Base-by-base conservation (phyloP, 2,329 filamentous ascomycete species). In the Aspergillus oerlinghausenensis region DNA sequence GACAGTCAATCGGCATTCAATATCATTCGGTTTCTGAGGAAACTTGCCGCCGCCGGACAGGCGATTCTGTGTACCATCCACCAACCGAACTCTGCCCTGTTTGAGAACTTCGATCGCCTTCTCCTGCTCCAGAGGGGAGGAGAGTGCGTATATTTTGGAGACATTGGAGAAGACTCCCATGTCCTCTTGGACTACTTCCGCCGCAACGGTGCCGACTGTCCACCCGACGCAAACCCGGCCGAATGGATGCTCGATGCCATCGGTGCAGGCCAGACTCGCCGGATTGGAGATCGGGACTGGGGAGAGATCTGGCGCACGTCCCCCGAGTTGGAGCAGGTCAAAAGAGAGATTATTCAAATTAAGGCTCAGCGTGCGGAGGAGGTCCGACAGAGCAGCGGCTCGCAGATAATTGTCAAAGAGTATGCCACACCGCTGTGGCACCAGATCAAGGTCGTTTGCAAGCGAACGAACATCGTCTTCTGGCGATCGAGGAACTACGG, bases 401-500 rank as follows among this genome's bases (percentile, higher is more conserved):
- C 77, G 3, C 64, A 68, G 3, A 77, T 80, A 0, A 73, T 82
- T 4, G 84, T 92, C 61, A 85, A 83, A 65, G 91, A 96, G 73
- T 96, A 89, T 65, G 92, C 92, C 0, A 92, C 90, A 0, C 89
- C 92, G 0, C 73, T 92, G 8, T 78, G 77, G 75, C 89, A 92
- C 71, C 92, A 96, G 78, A 83, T 95, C 71, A 87, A 85, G 73
- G 75, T 89, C 2, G 90, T 96, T 29, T 82, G 85, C 63, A 80
- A 77, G 56, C 86, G 92, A 56, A 90, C 87, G 62, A 88, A 91
- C 71, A 78, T 90, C 3, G 82, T 89, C 0, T 93, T 89, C 78
- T 96, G 90, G 90, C 83, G 92, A 45, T 89, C 88, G 1, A 89
- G 89, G 38, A 92, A 95, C 76, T 96, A 96, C 71, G 86, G 91